Conservation (phyloP, 2,329 filamentous ascomycete species). For the Penicillium oxalicum region DNA sequence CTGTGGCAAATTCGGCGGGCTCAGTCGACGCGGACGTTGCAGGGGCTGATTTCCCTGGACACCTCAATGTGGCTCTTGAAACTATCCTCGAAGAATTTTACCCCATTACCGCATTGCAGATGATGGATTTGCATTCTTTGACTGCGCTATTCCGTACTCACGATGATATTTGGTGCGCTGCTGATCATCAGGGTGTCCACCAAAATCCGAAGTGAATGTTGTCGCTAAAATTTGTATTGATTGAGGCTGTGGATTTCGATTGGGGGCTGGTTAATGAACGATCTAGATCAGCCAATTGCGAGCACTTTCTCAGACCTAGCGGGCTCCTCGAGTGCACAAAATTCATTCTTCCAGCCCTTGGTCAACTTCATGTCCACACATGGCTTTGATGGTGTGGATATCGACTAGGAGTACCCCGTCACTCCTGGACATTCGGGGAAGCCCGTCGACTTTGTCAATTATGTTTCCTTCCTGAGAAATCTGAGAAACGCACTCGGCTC, state of each 20-base stretch:
- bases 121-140: too few species aligned
- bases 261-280: constrained; percentile 22
- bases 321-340: background rate
- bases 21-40: too few species aligned
- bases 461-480: background rate
- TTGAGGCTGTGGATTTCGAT: constrained; percentile 5
- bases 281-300: constrained; percentile 12
- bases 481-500: background rate
- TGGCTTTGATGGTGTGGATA: constrained; percentile 7
- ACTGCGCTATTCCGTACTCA: too few species aligned
- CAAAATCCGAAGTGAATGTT: too few species aligned
- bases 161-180: too few species aligned
- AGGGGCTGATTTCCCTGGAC: too few species aligned
- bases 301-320: constrained; percentile 12
- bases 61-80: too few species aligned
- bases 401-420: constrained; percentile 4
- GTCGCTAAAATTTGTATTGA: too few species aligned
- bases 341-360: constrained; percentile 1
- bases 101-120: too few species aligned
- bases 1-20: too few species aligned
- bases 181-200: too few species aligned
- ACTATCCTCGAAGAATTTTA: too few species aligned
- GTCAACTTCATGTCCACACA: background rate
- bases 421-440: background rate
- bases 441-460: background rate